Evolutionary conservation across 2,329 filamentous ascomycete genomes (phyloP).

Genomic region (Lasiodiplodia gonubiensis): DNA sequence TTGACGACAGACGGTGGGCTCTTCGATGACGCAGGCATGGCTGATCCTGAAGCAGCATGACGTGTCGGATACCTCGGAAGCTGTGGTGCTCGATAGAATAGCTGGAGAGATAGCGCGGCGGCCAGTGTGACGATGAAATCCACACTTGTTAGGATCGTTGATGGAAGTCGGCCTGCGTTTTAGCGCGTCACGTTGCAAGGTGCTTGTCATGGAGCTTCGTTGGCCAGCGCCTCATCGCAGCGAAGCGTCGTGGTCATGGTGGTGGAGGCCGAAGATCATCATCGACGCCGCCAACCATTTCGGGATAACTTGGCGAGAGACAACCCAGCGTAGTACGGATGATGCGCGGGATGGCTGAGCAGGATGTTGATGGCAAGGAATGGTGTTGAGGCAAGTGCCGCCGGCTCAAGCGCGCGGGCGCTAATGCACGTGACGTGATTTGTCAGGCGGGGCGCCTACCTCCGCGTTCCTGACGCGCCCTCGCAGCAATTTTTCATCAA

Average conservation of each 20-base stretch:
- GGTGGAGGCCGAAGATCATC: background rate
- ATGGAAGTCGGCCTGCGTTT: background rate
- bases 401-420: background rate
- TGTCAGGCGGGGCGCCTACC: constrained; percentile 3
- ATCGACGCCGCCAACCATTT: background rate
- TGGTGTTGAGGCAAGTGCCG: constrained; percentile 5
- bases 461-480: constrained; percentile 12
- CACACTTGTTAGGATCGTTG: background rate
- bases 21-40: background rate
- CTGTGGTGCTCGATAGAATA: background rate
- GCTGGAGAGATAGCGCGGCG: background rate
- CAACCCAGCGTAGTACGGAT: constrained; percentile 9
- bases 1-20: background rate
- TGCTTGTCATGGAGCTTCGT: background rate
- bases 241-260: background rate
- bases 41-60: background rate
- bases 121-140: background rate
- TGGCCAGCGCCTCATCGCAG: background rate
- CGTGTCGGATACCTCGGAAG: background rate
- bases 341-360: background rate
- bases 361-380: constrained; percentile 4
- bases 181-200: background rate
- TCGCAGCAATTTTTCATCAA: background rate
- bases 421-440: constrained; percentile 10
- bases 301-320: background rate